Percentiles rank a stretch among this genome's conserved stretches.
Evolutionary conservation across 495 filamentous ascomycete genomes (phyloP).

Genomic region (Penicillium mononematosum): DNA sequence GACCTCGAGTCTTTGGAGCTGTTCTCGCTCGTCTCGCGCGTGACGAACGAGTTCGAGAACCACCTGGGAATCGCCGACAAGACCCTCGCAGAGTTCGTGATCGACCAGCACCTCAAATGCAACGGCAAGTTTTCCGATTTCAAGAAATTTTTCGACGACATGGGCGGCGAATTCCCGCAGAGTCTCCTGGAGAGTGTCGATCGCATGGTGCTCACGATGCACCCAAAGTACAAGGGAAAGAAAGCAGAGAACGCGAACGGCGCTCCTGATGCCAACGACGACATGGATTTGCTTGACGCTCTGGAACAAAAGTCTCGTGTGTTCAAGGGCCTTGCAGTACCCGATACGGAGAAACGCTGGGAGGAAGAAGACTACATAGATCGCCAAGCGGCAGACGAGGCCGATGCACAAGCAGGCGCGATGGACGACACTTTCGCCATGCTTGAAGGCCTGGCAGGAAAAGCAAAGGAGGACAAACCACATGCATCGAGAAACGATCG

Average conservation of each 20-base stretch:
- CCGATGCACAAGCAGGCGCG: slow-evolving; percentile 50
- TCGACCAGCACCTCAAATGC: slow-evolving; percentile 82
- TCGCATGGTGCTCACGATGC: slow-evolving; percentile 81
- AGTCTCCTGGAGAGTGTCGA: slow-evolving; percentile 91
- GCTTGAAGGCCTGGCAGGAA: slow-evolving; percentile 80
- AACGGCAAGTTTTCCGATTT: slow-evolving; percentile 61
- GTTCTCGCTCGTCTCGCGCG: slow-evolving; percentile 89
- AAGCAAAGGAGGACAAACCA: slow-evolving; percentile 50
- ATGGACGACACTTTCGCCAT: slow-evolving; percentile 95
- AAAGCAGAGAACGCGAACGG: slow-evolving; percentile 29
- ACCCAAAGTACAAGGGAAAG: slow-evolving; percentile 72
- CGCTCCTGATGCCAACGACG: slow-evolving; percentile 21
- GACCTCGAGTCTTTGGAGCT: slow-evolving; percentile 87
- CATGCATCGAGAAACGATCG: slow-evolving; percentile 31
- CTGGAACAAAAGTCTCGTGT: slow-evolving; percentile 66
- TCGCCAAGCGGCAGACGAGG: slow-evolving; percentile 28
- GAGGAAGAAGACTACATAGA: slow-evolving; percentile 45
- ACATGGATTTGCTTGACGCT: slow-evolving; percentile 47
- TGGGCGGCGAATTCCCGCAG: slow-evolving; percentile 84
- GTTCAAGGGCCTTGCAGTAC: slow-evolving; percentile 86
- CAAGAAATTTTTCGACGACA: slow-evolving; percentile 63
- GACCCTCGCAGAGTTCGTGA: slow-evolving; percentile 92
- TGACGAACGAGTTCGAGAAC: slow-evolving; percentile 91
- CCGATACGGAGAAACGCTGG: slow-evolving; percentile 70
- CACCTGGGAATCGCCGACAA: slow-evolving; percentile 92